A percentile compares a stretch with the other conserved stretches of the same genome.
These are phyloP conservation scores for Emericellopsis atlantica DNA, from an alignment of 2,329 filamentous ascomycete genomes.

Conservation along the genomic window DNA sequence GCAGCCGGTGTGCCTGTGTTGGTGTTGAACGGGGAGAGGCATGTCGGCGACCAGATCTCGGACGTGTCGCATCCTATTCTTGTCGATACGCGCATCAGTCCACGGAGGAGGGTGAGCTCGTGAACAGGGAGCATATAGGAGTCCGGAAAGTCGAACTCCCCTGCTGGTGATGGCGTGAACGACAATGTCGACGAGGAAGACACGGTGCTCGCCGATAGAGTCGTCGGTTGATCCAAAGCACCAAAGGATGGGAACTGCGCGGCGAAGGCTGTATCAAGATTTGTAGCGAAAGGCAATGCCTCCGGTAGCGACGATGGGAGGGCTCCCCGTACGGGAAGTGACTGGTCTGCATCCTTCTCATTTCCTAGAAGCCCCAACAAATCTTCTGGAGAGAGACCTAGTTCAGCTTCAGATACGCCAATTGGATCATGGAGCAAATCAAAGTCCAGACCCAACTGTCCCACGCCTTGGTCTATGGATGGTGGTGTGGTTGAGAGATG, in stretches of 20 bases:
- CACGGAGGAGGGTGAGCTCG: slow-evolving; percentile 34
- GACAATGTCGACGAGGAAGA: slow-evolving; percentile 3
- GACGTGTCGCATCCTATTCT: slow-evolving; percentile 26
- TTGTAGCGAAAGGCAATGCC: background rate
- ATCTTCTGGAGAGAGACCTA: background rate
- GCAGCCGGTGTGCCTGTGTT: slow-evolving; percentile 14
- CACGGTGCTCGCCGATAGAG: background rate
- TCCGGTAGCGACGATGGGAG: background rate
- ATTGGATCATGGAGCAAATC: too few relatives aligned
- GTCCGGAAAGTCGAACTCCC: slow-evolving; percentile 23
- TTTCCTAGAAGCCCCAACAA: too few relatives aligned
- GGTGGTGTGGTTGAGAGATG: too few relatives aligned
- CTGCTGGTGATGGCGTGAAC: slow-evolving; percentile 8
- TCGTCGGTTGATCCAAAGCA: slow-evolving; percentile 5
- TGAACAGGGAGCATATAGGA: slow-evolving; percentile 33
- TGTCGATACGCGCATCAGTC: slow-evolving; percentile 29
- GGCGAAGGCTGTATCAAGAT: background rate
- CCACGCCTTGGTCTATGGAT: too few relatives aligned
- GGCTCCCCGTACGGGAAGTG: background rate
- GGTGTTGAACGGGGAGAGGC: slow-evolving; percentile 31
- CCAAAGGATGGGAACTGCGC: slow-evolving; percentile 6
- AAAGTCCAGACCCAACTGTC: too few relatives aligned
- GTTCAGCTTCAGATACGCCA: background rate
- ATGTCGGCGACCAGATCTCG: slow-evolving; percentile 30
- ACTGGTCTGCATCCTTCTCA: background rate